Evolutionary conservation across 1,139 yeast genomes (phyloP), one percentile per base, ranked within the genome.

Genomic region (Suhomyces coccinellae): DNA sequence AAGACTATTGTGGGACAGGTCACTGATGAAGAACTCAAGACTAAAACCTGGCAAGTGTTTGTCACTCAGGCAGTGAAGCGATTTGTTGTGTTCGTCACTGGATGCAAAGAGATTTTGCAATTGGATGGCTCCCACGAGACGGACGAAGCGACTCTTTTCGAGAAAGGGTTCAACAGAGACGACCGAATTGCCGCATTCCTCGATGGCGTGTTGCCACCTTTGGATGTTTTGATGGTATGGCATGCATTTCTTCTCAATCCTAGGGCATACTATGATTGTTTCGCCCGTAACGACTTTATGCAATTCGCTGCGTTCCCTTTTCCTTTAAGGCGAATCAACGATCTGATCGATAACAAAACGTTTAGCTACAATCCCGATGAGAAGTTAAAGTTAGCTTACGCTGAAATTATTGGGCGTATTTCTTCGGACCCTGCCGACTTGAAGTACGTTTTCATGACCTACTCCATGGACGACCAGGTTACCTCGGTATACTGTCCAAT

Each of bases 181-280:
- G 41, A 35, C 11, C 37, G 33, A 17, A 26, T 32, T 14, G 41
- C 14, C 10, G 36, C 30, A n/a, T 36, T 36, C 30, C 41, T 49
- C 13, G 40, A 44, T 24, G 43, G 33, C 16, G 33, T 51, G 20
- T 41, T 66, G 27, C 73, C 74, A 1, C 73, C 73, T 1, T 50
- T 69, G 36, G 76, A 71, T 47, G 64, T 71, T 5, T 43, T 71
- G 9, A 59, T 71, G 67, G 70, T 71, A 1, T 72, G 77, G 77
- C 75, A 72, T 51, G 50, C 69, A 4, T 63, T 62, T 43, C 46
- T 63, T 50, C 52, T 66, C 43, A 63, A 62, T 38, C 70, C 71
- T 2, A 51, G 52, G 24, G 49, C 64, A 0, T 63, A 54, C 43
- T 61, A 66, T 46, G 72, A 68, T 38, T 61, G 60, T 24, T 60